A percentile compares a stretch with the other conserved stretches of the same genome.
phyloP scores from a whole-genome alignment of 2,329 filamentous ascomycete genomes.

The Aureobasidium musti region DNA sequence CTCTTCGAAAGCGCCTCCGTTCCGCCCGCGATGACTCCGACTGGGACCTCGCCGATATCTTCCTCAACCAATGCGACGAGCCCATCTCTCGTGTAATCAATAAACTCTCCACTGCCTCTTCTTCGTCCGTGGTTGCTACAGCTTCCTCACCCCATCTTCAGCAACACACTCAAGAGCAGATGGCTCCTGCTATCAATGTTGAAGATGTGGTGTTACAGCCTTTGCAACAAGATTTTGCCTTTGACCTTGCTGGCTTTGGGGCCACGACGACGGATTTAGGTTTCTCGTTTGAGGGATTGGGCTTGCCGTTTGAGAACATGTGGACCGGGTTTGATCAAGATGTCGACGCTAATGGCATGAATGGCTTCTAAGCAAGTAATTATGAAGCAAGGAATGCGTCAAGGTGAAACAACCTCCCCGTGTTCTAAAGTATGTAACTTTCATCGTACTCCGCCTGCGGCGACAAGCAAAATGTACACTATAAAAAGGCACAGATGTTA shows the following conservation, averaged over 20 bases:
- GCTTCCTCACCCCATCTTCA: background rate
- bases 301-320: conserved; percentile 12
- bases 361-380: background rate
- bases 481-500: no score
- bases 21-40: conserved; percentile 13
- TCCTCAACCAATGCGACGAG: conserved; percentile 28
- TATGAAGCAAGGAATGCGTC: background rate
- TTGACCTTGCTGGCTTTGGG: conserved; percentile 9
- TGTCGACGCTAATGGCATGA: background rate
- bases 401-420: background rate
- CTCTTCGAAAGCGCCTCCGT: conserved; percentile 13
- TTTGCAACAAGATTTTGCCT: conserved; percentile 4
- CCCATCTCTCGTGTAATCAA: conserved; percentile 18
- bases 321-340: conserved; percentile 15
- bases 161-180: background rate
- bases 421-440: no score
- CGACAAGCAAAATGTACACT: no score
- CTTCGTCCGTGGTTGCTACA: background rate
- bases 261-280: background rate
- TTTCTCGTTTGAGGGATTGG: conserved; percentile 8
- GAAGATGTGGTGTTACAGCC: conserved; percentile 14
- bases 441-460: no score
- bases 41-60: conserved; percentile 25
- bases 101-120: background rate
- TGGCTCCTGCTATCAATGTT: background rate